Base-by-base conservation (phyloP, 768 basidiomycete genomes). In the Naematelia aurantialba region DNA sequence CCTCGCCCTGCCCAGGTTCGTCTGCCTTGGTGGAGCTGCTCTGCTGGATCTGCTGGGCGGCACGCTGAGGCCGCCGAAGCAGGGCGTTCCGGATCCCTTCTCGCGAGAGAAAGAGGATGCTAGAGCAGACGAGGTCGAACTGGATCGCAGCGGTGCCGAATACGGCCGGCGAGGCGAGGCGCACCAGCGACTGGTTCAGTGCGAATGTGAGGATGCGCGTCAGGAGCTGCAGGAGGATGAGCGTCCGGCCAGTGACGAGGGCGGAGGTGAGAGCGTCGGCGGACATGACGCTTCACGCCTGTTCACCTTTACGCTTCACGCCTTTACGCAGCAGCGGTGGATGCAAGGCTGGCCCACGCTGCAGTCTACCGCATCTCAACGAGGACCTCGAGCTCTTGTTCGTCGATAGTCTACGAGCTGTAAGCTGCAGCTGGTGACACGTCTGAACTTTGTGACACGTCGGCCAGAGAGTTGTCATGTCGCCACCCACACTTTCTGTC, bases 61-160 rank as follows among this genome's bases (percentile, higher is more conserved):
- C 19, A 14, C 25, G 12, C 3, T 17, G 52, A 5, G 58, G 19
- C 21, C 49, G 81, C n/a, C 92, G 84, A 14, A 96, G 81, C 3
- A 96, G 82, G 4, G 89, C 85, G 73, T 87, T 89, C 42, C 96
- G 82, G 5, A 98, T 83, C 17, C 93, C 94, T 76, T 99, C 96
- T n/a, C 96, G 82, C 30, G 87, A 87, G 5, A 98, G 81, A 76
- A 98, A 97, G 45, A 98, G 81, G 68, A 93, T 89, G 11, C 91
- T 91, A 66, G 87, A 89, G 47, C 89, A 82, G 24, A 98, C 72
- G 25, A 97, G 83, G 74, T 98, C 96, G 76, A 98, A 91, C 69
- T 96, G 93, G 61, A 99, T 88, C 0, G 91, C 85, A 14, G 90
- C 91, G 0, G 89, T 91, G 10, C 94, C 82, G 72, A 90, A 93